phyloP scores from a whole-genome alignment of 2,329 filamentous ascomycete genomes.

The Ophiostoma ulmi region DNA sequence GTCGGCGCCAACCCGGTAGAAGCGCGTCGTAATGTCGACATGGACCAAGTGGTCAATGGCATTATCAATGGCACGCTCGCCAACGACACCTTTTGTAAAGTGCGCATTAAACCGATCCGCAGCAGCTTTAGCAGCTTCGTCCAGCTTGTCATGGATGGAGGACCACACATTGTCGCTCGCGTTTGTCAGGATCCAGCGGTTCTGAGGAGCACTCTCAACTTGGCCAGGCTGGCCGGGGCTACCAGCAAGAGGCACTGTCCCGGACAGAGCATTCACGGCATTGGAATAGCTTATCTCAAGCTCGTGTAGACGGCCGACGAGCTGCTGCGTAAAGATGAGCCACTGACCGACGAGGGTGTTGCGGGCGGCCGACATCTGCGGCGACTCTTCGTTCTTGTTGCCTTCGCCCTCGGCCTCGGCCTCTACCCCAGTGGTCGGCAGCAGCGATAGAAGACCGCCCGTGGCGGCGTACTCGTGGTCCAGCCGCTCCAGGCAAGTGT shows the following conservation, averaged over 20 bases:
- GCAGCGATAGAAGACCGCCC: slow-evolving; percentile 51
- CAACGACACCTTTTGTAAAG: slow-evolving; percentile 37
- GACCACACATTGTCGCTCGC: slow-evolving; percentile 48
- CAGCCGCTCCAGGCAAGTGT: slow-evolving; percentile 54
- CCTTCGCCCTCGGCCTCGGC: slow-evolving; percentile 32
- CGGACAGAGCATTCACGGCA: slow-evolving; percentile 45
- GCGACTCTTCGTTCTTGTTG: slow-evolving; percentile 16
- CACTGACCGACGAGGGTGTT: slow-evolving; percentile 54
- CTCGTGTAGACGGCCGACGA: slow-evolving; percentile 52
- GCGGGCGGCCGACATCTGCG: slow-evolving; percentile 37
- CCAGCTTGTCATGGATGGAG: slow-evolving; percentile 45
- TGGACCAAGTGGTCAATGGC: slow-evolving; percentile 40
- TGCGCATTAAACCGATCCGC: slow-evolving; percentile 29
- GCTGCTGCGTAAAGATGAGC: slow-evolving; percentile 50
- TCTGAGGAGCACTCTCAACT: background rate
- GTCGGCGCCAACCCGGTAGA: slow-evolving; percentile 41
- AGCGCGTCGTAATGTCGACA: slow-evolving; percentile 48
- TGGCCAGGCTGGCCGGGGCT: no score
- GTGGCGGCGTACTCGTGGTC: slow-evolving; percentile 54
- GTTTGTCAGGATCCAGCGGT: slow-evolving; percentile 50
- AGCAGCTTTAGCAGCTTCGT: slow-evolving; percentile 36
- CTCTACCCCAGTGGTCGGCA: slow-evolving; percentile 38
- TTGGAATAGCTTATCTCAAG: slow-evolving; percentile 52
- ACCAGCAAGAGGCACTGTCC: slow-evolving; percentile 34
- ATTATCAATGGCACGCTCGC: slow-evolving; percentile 36